Conservation (phyloP, 139 green algal species). For the Chlorella vulgaris region DNA sequence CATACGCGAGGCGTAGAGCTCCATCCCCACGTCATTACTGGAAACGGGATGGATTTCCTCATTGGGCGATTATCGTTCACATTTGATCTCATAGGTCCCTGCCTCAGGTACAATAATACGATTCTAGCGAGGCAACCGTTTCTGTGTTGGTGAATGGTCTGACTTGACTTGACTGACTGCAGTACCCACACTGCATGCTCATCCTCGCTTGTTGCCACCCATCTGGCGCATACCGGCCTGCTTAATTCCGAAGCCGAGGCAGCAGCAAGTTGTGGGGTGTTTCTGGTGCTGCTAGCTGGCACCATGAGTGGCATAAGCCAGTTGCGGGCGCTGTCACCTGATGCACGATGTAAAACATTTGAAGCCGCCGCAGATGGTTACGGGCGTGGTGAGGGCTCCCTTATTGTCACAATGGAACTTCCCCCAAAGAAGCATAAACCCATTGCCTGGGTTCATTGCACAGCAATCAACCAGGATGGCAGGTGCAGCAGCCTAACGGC, state of each 20-base stretch:
- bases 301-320: slow-evolving; percentile 46
- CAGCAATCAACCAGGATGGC: slow-evolving; percentile 63
- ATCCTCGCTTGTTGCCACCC: slow-evolving; percentile 79
- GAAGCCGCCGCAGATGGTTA: slow-evolving; percentile 60
- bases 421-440: background rate
- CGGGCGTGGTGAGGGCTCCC: slow-evolving; percentile 52
- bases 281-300: slow-evolving; percentile 35
- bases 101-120: slow-evolving; percentile 17
- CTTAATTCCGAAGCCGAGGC: slow-evolving; percentile 3
- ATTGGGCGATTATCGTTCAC: slow-evolving; percentile 59
- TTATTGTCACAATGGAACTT: slow-evolving; percentile 1
- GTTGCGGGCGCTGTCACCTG: slow-evolving; percentile 24
- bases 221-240: slow-evolving; percentile 58
- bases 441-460: slow-evolving; percentile 35
- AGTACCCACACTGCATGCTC: slow-evolving; percentile 83
- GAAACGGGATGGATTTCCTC: slow-evolving; percentile 57
- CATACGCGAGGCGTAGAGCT: slow-evolving; percentile 17
- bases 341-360: slow-evolving; percentile 61
- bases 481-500: slow-evolving; percentile 59
- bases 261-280: slow-evolving; percentile 45
- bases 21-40: slow-evolving; percentile 35
- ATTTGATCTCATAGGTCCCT: slow-evolving; percentile 53
- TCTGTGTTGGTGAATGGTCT: no score
- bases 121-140: no score
- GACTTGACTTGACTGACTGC: slow-evolving; percentile 12